Evolutionary conservation across 148 eudicot species (phyloP).

Genomic region (Polygonum aviculare): DNA sequence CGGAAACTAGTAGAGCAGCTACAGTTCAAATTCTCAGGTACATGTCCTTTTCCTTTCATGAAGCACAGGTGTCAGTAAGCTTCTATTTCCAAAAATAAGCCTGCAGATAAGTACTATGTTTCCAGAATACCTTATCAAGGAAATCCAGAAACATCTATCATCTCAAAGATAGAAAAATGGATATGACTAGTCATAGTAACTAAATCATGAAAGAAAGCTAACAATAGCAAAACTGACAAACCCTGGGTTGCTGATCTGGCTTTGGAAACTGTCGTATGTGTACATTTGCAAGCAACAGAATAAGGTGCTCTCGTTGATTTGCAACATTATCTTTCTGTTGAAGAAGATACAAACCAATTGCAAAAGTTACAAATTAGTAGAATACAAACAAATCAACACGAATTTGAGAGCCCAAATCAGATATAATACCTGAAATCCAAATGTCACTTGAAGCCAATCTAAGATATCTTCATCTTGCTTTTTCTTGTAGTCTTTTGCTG

Average conservation of each 20-base stretch:
- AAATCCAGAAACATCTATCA: not conserved
- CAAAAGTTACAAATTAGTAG: conserved; percentile 17
- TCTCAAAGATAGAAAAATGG: not conserved
- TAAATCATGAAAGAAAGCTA: not conserved
- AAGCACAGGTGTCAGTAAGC: not conserved
- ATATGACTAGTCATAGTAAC: not conserved
- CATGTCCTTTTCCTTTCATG: not conserved
- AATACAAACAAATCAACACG: not conserved
- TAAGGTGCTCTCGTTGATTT: conserved; percentile 96
- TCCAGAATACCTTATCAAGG: not conserved
- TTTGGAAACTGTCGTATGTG: conserved; percentile 94
- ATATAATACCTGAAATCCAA: conserved; percentile 82
- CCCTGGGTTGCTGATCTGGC: conserved; percentile 98
- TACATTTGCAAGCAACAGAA: conserved; percentile 95
- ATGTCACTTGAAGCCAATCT: conserved; percentile 97
- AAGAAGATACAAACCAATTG: conserved; percentile 3
- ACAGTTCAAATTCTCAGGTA: not conserved
- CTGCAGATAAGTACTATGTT: not conserved
- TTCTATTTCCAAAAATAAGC: not conserved
- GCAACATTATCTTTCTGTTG: conserved; percentile 85
- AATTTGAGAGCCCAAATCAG: not conserved
- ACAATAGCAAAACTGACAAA: conserved; percentile 11
- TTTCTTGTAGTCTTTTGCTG: conserved; percentile 76
- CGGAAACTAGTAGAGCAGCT: not conserved
- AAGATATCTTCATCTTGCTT: conserved; percentile 91